Conservation (phyloP, 129 eudicot genomes). For the Scalesia atractyloides region DNA sequence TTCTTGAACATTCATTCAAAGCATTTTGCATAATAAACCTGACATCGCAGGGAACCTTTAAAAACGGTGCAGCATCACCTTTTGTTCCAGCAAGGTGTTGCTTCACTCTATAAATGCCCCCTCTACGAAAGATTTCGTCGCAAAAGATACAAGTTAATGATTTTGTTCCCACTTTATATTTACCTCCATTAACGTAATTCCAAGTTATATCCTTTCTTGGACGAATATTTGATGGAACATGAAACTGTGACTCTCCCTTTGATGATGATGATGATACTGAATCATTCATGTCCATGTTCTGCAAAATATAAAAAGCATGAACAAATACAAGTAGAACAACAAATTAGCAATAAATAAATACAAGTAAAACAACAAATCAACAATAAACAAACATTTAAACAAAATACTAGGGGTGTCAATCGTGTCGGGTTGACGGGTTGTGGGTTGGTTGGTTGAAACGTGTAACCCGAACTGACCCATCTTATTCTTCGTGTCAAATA, state of each 20-base stretch:
- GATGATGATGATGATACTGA: background rate
- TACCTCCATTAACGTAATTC: background rate
- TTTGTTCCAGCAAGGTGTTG: constrained; percentile 7
- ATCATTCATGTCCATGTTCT: background rate
- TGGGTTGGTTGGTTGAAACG: too few species aligned
- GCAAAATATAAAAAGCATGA: background rate
- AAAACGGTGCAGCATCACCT: background rate
- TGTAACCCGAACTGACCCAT: too few species aligned
- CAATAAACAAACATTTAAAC: too few species aligned
- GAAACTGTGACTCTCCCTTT: background rate
- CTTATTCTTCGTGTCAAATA: too few species aligned
- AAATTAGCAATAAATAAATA: too few species aligned
- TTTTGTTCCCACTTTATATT: background rate
- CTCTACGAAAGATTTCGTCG: background rate
- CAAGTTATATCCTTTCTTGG: background rate
- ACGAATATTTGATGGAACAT: background rate
- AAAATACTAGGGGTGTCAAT: too few species aligned
- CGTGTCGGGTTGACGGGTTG: too few species aligned
- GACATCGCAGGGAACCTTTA: background rate
- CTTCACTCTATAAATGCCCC: constrained; percentile 14
- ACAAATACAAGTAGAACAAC: background rate
- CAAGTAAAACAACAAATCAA: too few species aligned
- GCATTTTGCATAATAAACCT: background rate
- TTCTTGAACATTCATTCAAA: background rate
- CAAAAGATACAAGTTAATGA: background rate